These are phyloP conservation scores for Cladosporium cucumerinum DNA, from an alignment of 2,329 filamentous ascomycete species.

Conservation along the genomic window DNA sequence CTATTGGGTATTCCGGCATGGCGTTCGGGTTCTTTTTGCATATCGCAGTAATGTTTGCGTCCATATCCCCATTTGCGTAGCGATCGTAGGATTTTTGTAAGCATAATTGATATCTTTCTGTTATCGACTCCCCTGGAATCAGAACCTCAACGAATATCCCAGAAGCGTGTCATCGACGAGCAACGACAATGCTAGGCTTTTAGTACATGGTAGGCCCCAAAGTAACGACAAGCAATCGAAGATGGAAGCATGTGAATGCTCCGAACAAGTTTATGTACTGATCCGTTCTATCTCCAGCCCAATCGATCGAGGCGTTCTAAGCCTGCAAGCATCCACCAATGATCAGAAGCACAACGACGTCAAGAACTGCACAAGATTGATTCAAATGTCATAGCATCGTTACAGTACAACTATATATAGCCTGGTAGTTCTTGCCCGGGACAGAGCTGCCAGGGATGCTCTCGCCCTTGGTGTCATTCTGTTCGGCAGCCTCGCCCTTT, in stretches of 20 bases:
- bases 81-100: slow-evolving; percentile 6
- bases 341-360: neutral
- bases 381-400: neutral
- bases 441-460: neutral
- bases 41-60: neutral
- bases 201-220: neutral
- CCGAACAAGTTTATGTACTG: neutral
- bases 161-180: neutral
- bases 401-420: neutral
- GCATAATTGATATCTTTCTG: neutral
- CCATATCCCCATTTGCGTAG: slow-evolving; percentile 1
- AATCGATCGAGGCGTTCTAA: neutral
- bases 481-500: neutral
- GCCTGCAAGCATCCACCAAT: neutral
- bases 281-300: neutral
- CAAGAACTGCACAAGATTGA: neutral
- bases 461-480: slow-evolving; percentile 11
- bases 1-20: neutral
- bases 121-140: neutral
- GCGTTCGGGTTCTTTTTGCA: neutral
- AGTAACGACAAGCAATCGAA: neutral
- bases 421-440: slow-evolving; percentile 10
- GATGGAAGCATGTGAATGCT: neutral
- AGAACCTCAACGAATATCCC: neutral
- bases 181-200: neutral